These are phyloP conservation scores for Dujonia santamariae DNA, from an alignment of 1,139 yeast species.

Conservation along the genomic window DNA sequence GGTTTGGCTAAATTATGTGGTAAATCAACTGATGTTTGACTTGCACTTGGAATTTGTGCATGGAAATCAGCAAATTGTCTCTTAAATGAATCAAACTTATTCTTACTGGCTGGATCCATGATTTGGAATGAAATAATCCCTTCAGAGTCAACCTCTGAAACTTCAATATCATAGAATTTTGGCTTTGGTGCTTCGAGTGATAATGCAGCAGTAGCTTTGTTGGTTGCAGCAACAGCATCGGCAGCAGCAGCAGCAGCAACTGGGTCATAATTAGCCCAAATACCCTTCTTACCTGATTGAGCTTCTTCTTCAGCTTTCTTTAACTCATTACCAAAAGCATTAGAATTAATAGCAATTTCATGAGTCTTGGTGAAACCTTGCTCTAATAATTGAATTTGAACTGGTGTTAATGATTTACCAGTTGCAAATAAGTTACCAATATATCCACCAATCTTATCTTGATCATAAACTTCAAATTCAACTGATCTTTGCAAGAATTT, in stretches of 20 bases:
- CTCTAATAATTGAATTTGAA: constrained; percentile 58
- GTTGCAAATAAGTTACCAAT: constrained; percentile 66
- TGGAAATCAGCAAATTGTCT: constrained; percentile 45
- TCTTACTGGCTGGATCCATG: constrained; percentile 32
- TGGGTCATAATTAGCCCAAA: constrained; percentile 60
- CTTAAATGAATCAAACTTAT: constrained; percentile 42
- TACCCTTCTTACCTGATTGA: constrained; percentile 49
- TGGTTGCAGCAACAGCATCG: constrained; percentile 16
- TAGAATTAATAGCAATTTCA: constrained; percentile 59
- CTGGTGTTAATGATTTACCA: constrained; percentile 48
- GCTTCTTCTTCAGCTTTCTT: constrained; percentile 65
- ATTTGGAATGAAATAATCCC: constrained; percentile 59
- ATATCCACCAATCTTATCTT: constrained; percentile 79
- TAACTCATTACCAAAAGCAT: constrained; percentile 53
- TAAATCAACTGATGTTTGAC: constrained; percentile 37
- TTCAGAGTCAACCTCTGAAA: constrained; percentile 46
- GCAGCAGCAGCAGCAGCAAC: constrained; percentile 29
- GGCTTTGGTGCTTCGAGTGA: constrained; percentile 29
- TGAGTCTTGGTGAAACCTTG: constrained; percentile 68
- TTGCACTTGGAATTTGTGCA: constrained; percentile 37
- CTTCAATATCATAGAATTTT: constrained; percentile 59
- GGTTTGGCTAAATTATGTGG: constrained; percentile 42
- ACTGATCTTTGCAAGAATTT: constrained; percentile 71
- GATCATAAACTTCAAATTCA: constrained; percentile 62
- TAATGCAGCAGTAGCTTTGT: constrained; percentile 19